These are phyloP conservation scores for Fusarium odoratissimum DNA, from an alignment of 2,329 filamentous ascomycete genomes.

Conservation along the genomic window DNA sequence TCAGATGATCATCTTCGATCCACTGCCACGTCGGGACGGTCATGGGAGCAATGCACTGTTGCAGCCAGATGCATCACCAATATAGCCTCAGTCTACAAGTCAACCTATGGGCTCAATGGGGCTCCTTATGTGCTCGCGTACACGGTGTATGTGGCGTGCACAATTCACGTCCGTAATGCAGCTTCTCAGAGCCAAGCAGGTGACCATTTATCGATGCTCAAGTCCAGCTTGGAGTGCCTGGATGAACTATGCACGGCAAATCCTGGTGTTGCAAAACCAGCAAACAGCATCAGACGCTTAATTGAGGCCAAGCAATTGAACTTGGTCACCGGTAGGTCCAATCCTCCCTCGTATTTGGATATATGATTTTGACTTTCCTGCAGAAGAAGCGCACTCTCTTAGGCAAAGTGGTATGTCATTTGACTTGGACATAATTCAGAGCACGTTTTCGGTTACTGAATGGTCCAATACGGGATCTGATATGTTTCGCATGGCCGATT, in stretches of 20 bases:
- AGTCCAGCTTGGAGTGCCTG: not conserved
- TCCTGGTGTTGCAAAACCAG: slow-evolving; percentile 2
- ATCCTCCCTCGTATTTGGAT: fast-evolving
- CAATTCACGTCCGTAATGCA: slow-evolving; percentile 12
- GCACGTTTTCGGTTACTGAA: not conserved
- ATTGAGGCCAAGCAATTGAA: not conserved
- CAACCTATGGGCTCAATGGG: not conserved
- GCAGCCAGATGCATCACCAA: slow-evolving; percentile 8
- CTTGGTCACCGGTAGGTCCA: not conserved
- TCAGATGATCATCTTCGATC: slow-evolving; percentile 15
- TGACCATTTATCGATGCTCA: not conserved
- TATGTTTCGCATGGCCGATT: not conserved
- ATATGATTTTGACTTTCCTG: not conserved
- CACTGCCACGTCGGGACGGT: not conserved
- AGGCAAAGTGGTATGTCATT: fast-evolving
- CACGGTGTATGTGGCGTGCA: slow-evolving; percentile 10
- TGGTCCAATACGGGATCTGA: not conserved
- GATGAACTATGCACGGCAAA: slow-evolving; percentile 9
- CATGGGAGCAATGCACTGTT: slow-evolving; percentile 10
- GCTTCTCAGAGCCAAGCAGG: not conserved
- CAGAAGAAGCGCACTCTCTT: not conserved
- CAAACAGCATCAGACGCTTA: not conserved
- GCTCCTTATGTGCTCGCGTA: slow-evolving; percentile 18
- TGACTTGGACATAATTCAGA: not conserved
- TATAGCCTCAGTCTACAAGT: slow-evolving; percentile 8